Conservation (phyloP, 2,329 filamentous ascomycete genomes). For the Escovopsis sp. region DNA sequence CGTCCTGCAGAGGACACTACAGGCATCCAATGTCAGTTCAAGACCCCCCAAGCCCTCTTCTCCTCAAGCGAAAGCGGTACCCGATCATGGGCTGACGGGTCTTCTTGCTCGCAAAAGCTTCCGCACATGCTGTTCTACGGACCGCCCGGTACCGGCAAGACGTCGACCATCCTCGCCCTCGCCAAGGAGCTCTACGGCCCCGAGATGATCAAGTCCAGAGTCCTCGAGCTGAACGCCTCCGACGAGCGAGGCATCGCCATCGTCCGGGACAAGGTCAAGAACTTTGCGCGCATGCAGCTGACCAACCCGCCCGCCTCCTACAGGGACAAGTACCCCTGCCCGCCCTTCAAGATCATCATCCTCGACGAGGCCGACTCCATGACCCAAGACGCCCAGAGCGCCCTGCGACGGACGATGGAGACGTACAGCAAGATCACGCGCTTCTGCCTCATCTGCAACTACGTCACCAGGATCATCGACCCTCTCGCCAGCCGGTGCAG, state of each 20-base stretch:
- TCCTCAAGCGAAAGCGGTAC: no score
- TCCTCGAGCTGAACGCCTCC: constrained; percentile 98
- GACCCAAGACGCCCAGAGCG: constrained; percentile 95
- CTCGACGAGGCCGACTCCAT: constrained; percentile 97
- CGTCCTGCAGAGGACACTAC: constrained; percentile 79
- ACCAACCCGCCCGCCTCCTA: constrained; percentile 62
- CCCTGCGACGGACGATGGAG: constrained; percentile 91
- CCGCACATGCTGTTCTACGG: constrained; percentile 99
- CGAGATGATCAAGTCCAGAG: constrained; percentile 78
- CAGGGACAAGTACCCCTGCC: constrained; percentile 68
- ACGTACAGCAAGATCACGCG: constrained; percentile 92
- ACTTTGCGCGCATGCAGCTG: constrained; percentile 91
- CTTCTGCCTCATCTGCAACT: constrained; percentile 97
- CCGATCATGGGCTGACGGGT: no score
- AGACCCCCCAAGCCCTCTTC: neutral
- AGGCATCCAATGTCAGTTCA: constrained; percentile 67
- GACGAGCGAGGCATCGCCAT: constrained; percentile 97
- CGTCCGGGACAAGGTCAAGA: constrained; percentile 94
- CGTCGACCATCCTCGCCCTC: constrained; percentile 89
- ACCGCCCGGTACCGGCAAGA: constrained; percentile 94
- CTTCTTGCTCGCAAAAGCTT: constrained; percentile 30
- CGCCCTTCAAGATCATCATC: constrained; percentile 97
- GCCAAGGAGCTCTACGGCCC: constrained; percentile 96
- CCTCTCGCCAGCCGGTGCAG: constrained; percentile 84
- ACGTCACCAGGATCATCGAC: constrained; percentile 95